Percentiles rank a stretch among this genome's conserved stretches.
These are phyloP conservation scores for Pulveroboletus frians DNA, from an alignment of 768 basidiomycete genomes.

Conservation along the genomic window DNA sequence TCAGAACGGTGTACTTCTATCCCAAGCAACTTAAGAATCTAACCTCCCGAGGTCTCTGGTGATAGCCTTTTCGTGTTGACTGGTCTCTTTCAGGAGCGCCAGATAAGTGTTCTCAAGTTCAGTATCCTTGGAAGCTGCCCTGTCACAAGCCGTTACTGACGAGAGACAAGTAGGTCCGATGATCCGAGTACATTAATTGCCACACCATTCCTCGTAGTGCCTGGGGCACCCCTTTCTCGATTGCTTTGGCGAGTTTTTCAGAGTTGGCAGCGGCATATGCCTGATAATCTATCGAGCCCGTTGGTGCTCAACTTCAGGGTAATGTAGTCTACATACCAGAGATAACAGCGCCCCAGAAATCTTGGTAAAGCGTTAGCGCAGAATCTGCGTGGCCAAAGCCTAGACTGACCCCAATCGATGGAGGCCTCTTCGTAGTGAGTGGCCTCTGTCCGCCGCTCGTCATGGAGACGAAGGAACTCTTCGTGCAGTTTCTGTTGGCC, in stretches of 20 bases:
- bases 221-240: slow-evolving; percentile 86
- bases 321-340: slow-evolving; percentile 48
- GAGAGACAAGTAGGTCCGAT: slow-evolving; percentile 2
- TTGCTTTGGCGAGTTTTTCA: slow-evolving; percentile 78
- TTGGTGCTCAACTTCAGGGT: slow-evolving; percentile 4
- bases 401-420: slow-evolving; percentile 73
- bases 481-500: slow-evolving; percentile 70
- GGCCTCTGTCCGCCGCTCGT: slow-evolving; percentile 43
- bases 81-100: slow-evolving; percentile 72
- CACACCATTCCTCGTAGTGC: slow-evolving; percentile 92
- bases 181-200: slow-evolving; percentile 75
- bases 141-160: slow-evolving; percentile 29
- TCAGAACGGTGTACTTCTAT: slow-evolving; percentile 8
- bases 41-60: slow-evolving; percentile 85
- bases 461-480: slow-evolving; percentile 66
- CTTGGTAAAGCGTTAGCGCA: slow-evolving; percentile 35
- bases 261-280: slow-evolving; percentile 75
- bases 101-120: slow-evolving; percentile 83
- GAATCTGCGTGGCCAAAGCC: background rate
- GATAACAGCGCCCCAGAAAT: slow-evolving; percentile 94
- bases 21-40: slow-evolving; percentile 5
- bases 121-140: slow-evolving; percentile 90
- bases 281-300: slow-evolving; percentile 67
- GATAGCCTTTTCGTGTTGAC: slow-evolving; percentile 92
- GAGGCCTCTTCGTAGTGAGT: slow-evolving; percentile 34